Conservation (phyloP, 163 green algal species). For the Scenedesmus sp. region DNA sequence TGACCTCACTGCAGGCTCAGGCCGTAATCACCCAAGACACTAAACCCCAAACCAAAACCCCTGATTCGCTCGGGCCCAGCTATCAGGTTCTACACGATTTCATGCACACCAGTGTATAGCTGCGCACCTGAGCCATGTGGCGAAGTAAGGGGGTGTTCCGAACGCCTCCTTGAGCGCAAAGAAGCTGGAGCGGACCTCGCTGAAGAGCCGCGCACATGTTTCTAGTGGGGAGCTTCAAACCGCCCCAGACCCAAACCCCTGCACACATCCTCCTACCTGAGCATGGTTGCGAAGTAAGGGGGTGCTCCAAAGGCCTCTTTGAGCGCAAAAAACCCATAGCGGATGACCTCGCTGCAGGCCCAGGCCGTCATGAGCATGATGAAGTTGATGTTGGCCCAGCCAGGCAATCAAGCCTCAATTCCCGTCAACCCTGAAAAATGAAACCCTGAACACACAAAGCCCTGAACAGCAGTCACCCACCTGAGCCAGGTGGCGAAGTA, state of each 20-base stretch:
- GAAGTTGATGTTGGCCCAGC: constrained; percentile 63
- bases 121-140: constrained; percentile 33
- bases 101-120: too few relatives aligned
- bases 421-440: too few relatives aligned
- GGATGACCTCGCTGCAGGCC: constrained; percentile 90
- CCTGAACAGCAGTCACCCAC: background rate
- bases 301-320: constrained; percentile 80
- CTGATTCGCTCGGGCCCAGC: too few relatives aligned
- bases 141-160: constrained; percentile 68
- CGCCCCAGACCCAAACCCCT: too few relatives aligned
- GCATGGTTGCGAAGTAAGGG: constrained; percentile 68
- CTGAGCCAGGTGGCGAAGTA: constrained; percentile 68
- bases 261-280: too few relatives aligned
- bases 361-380: constrained; percentile 88
- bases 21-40: constrained; percentile 90
- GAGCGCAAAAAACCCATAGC: constrained; percentile 93
- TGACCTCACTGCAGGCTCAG: constrained; percentile 91
- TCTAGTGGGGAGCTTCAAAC: too few relatives aligned
- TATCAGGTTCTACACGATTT: too few relatives aligned
- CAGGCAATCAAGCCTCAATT: background rate
- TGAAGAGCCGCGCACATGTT: too few relatives aligned
- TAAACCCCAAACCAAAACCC: constrained; percentile 71
- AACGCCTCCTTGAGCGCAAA: constrained; percentile 89
- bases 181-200: constrained; percentile 88
- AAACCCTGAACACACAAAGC: background rate